These are phyloP conservation scores for Huntiella moniliformis DNA, from an alignment of 2,329 filamentous ascomycete species.

Conservation along the genomic window DNA sequence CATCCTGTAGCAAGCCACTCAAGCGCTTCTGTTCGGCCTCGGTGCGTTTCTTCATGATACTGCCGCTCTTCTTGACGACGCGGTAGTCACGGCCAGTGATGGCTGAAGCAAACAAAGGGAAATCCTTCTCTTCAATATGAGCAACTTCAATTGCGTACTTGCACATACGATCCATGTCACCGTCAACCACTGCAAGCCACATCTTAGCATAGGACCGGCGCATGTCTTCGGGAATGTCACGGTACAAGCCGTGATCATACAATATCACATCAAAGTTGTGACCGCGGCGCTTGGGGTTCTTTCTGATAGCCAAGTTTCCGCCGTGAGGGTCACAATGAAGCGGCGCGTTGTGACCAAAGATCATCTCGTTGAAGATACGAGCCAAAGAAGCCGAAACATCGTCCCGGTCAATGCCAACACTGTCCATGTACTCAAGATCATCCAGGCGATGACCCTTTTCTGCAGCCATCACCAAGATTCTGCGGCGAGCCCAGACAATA, in stretches of 20 bases:
- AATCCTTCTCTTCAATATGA: slow-evolving; percentile 72
- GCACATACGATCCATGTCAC: slow-evolving; percentile 70
- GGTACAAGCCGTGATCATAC: slow-evolving; percentile 93
- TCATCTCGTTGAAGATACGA: slow-evolving; percentile 98
- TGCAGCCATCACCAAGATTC: slow-evolving; percentile 90
- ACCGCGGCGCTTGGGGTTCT: slow-evolving; percentile 40
- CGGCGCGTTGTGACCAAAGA: slow-evolving; percentile 75
- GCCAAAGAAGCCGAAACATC: slow-evolving; percentile 85
- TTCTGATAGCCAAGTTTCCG: slow-evolving; percentile 82
- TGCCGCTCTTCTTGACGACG: slow-evolving; percentile 39
- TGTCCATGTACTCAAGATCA: slow-evolving; percentile 71
- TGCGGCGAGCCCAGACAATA: slow-evolving; percentile 72
- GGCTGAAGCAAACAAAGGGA: slow-evolving; percentile 85
- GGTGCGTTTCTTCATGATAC: slow-evolving; percentile 41
- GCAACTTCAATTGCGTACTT: slow-evolving; percentile 78
- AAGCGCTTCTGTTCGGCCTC: slow-evolving; percentile 72
- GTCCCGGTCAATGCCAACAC: slow-evolving; percentile 75
- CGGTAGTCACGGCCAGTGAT: slow-evolving; percentile 88
- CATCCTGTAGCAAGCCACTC: slow-evolving; percentile 64
- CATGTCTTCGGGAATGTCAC: slow-evolving; percentile 64
- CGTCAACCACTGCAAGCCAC: slow-evolving; percentile 89
- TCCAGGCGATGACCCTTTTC: slow-evolving; percentile 74
- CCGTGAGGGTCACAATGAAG: slow-evolving; percentile 95
- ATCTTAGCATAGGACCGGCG: slow-evolving; percentile 85
- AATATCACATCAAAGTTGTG: slow-evolving; percentile 88